Evolutionary conservation across 352 stramenopile genomes (phyloP).

Genomic region (Saprolegnia diclina): DNA sequence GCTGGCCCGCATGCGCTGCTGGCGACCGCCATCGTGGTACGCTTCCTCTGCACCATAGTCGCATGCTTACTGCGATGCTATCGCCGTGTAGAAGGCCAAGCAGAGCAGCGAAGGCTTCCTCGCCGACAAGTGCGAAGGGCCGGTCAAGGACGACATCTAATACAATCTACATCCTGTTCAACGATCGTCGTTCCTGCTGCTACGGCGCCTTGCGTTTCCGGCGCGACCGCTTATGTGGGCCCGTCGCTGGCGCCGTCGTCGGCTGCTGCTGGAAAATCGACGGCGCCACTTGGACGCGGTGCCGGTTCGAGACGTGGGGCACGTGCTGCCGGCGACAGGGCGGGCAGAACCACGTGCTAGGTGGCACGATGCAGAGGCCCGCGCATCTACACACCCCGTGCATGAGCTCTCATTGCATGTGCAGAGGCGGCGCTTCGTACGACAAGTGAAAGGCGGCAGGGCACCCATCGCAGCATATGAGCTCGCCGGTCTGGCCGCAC

Average conservation of each 20-base stretch:
- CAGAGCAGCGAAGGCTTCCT: conserved; percentile 74
- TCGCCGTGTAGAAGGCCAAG: conserved; percentile 49
- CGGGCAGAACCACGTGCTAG: conserved; percentile 18
- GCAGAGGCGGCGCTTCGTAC: conserved; percentile 30
- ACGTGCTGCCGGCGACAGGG: background rate
- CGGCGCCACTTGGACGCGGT: background rate
- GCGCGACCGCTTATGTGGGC: background rate
- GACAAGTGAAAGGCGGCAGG: conserved; percentile 69
- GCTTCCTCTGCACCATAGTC: background rate
- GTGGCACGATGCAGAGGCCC: conserved; percentile 6
- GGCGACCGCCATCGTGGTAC: conserved; percentile 69
- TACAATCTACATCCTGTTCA: background rate
- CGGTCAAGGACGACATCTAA: conserved; percentile 56
- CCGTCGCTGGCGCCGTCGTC: background rate
- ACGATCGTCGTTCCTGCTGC: background rate
- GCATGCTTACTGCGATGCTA: background rate
- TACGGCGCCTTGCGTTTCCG: conserved; percentile 5
- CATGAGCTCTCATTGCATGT: no score
- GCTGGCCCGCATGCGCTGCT: conserved; percentile 60
- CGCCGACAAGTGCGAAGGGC: conserved; percentile 77
- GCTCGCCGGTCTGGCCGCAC: conserved; percentile 57
- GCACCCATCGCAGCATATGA: conserved; percentile 79
- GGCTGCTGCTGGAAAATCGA: conserved; percentile 6
- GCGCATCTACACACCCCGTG: conserved; percentile 10
- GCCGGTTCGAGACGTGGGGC: conserved; percentile 10